Base-by-base conservation (phyloP, 805 yeast species). In the Pichia phayaonensis region DNA sequence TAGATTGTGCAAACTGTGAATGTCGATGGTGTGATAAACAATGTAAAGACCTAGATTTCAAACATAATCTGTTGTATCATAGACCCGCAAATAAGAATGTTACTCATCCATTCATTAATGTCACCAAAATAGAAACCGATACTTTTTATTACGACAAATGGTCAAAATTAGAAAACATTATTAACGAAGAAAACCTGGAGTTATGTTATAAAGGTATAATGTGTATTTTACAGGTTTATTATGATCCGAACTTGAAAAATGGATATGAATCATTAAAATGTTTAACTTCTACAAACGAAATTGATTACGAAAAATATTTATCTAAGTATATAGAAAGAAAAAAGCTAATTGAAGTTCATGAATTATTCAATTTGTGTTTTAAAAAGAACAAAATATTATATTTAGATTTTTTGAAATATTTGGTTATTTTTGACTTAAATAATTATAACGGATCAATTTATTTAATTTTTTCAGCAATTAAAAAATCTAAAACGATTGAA, bases 1-100 rank as follows among this genome's bases (percentile, higher is more conserved):
- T 66, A 22, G 70, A 66, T 47, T 66, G 70, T 44, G 58, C 57
- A 42, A 56, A 53, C 21, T 65, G 69, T 54, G 50, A 55, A 27
- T 50, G 51, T 6, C 54, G 62, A 39, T 66, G 70, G 70, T 66
- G 70, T 48, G 61, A 65, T 27, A 49, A 52, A 18, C 50, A 51
- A 20, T 66, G 70, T 48, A 57, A 59, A 16, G 59, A 57, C 12
- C 46, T 59, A 21, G 69, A 66, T 50, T 54, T 59, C 31, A 57
- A 51, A 40, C 70, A 66, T 49, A 23, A 41, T 1, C 15, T 62
- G 5, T 44, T 65, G n/a, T 46, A 50, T 47, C 70, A 65, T 52
- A 52, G 59, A 15, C 69, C 70, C 1, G 48, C 59, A 13, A 66
- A 66, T 52, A 63, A 62, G 44, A 54, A 61, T 4, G 59, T 56